Evolutionary conservation across 768 basidiomycete species (phyloP), one percentile per base, ranked within the genome.

Genomic region (Pleurotus platypus): DNA sequence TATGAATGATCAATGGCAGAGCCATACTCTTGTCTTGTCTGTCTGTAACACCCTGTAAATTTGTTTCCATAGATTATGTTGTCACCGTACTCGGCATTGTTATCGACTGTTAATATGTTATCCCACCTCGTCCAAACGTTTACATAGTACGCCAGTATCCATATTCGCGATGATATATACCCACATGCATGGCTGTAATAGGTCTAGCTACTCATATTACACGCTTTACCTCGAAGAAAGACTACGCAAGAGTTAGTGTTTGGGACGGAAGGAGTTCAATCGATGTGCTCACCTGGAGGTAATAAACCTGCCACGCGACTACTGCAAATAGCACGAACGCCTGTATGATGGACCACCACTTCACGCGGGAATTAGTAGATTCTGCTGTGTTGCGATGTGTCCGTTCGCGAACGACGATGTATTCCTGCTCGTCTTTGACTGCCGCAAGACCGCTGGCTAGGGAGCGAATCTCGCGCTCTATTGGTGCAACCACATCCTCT

Each of bases 391-490:
- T 92, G 55, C 97, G 80, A 71, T 99, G 97, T 42, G 87, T 87
- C 58, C 82, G 81, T 72, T 99, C 97, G 49, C 97, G 83, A 26
- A 98, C 87, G 30, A 96, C 90, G 61, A 99, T 94, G 72, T 99
- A 99, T 72, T 98, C 97, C 69, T 98, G 96, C 70, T 99, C 97
- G 66, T 99, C 97, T 75, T 98, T 98, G 62, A 99, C 94, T 8
- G 90, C 75, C 56, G 89, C 82, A 49, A 98, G 75, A 7, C 89
- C 93, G 55, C 84, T 83, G 12, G 92, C 85, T 24, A 99, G 75
- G 27, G 82, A 75, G 20, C 97, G 87, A 61, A 98, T 95, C 79
- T 98, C 96, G 57, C 90, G 86, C 70, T 99, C 97, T 50, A 99
- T 92, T 5, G 97, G 97, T 8, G 96, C 95, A 57, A 96, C 90